Conservation (phyloP, 2,329 filamentous ascomycete species). For the Pseudopithomyces maydicus region DNA sequence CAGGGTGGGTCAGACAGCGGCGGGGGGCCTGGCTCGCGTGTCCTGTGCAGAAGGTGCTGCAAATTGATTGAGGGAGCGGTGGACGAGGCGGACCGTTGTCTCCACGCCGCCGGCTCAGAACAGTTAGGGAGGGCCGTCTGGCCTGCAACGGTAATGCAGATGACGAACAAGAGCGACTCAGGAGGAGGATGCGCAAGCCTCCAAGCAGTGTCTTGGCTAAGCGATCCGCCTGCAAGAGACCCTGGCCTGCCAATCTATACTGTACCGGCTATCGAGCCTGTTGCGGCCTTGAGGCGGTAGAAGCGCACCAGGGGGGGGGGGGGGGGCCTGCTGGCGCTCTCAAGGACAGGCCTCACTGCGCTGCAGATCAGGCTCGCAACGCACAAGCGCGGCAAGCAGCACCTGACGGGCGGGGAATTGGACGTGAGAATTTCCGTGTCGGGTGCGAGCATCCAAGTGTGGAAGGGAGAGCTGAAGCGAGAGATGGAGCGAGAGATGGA, state of each 20-base stretch:
- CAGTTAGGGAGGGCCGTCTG: conserved; percentile 37
- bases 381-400: conserved; percentile 12
- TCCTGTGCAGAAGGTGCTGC: conserved; percentile 32
- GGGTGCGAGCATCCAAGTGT: too few species aligned
- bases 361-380: conserved; percentile 46
- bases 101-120: conserved; percentile 35
- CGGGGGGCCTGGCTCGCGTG: conserved; percentile 31
- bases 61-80: conserved; percentile 41
- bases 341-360: conserved; percentile 48
- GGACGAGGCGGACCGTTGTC: conserved; percentile 44
- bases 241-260: conserved; percentile 44
- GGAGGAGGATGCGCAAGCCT: conserved; percentile 39
- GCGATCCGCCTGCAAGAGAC: conserved; percentile 40
- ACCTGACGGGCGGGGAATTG: conserved; percentile 18
- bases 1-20: conserved; percentile 46
- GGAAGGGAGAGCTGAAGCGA: too few species aligned
- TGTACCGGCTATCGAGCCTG: conserved; percentile 45
- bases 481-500: too few species aligned
- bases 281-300: conserved; percentile 33
- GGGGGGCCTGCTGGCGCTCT: conserved; percentile 25
- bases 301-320: conserved; percentile 30
- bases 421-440: not conserved
- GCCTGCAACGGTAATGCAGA: conserved; percentile 50
- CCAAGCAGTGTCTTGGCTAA: conserved; percentile 39
- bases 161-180: conserved; percentile 37